Conservation (phyloP, 306 rosid genomes). For the Quercus ilex region DNA sequence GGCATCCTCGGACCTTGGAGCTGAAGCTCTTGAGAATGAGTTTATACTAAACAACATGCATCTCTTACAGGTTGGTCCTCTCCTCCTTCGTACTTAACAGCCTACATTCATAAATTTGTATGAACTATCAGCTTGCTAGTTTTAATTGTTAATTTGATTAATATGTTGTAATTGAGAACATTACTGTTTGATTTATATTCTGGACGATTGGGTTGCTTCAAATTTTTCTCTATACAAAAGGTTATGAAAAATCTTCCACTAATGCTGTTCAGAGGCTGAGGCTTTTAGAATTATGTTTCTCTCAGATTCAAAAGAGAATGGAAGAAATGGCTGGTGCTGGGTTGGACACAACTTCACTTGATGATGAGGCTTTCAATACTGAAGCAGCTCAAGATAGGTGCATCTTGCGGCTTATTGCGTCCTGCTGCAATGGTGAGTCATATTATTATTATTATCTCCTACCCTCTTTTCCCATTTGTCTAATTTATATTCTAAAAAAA, state of each 20-base stretch:
- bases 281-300: background rate
- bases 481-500: conserved; percentile 12
- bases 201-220: background rate
- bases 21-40: conserved; percentile 81
- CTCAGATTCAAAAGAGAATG: conserved; percentile 71
- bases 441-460: background rate
- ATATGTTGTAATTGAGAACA: background rate
- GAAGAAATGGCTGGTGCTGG: conserved; percentile 68
- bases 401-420: conserved; percentile 84
- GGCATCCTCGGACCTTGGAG: conserved; percentile 89
- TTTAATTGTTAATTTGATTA: conserved; percentile 6
- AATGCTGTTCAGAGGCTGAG: conserved; percentile 11
- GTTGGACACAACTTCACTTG: conserved; percentile 58
- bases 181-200: background rate
- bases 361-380: conserved; percentile 73
- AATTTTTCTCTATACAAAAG: background rate
- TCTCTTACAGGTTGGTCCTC: conserved; percentile 63
- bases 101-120: background rate
- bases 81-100: conserved; percentile 15
- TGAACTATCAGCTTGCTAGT: background rate
- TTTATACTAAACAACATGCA: conserved; percentile 73
- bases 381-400: conserved; percentile 98
- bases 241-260: background rate
- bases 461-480: background rate
- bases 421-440: conserved; percentile 86